Conservation (phyloP, 2,329 filamentous ascomycete species). For the Nannizziopsis barbatae region DNA sequence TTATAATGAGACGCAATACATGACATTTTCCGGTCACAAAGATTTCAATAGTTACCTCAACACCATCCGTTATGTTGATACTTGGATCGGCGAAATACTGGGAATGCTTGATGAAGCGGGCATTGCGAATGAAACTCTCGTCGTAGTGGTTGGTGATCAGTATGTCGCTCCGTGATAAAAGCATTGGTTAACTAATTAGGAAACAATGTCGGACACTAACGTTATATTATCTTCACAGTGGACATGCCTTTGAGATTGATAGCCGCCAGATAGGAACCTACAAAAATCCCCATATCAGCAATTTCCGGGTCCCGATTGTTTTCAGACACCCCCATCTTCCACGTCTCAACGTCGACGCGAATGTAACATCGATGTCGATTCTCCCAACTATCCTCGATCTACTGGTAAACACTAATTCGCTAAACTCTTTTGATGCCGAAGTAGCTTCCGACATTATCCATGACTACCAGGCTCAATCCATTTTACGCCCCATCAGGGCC, state of each 20-base stretch:
- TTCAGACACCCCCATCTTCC: constrained; percentile 38
- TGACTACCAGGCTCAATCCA: constrained; percentile 39
- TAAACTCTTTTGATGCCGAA: constrained; percentile 24
- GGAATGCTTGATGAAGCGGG: constrained; percentile 34
- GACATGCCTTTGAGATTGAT: constrained; percentile 36
- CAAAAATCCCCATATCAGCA: constrained; percentile 36
- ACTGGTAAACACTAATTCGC: constrained; percentile 31
- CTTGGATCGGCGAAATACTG: constrained; percentile 32
- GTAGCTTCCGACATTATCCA: constrained; percentile 33
- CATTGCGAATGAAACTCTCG: constrained; percentile 37
- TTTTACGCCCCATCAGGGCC: constrained; percentile 34
- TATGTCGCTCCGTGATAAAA: constrained; percentile 13
- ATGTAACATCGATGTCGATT: constrained; percentile 35
- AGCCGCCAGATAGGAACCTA: constrained; percentile 30
- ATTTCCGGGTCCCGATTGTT: constrained; percentile 36
- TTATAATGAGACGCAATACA: constrained; percentile 23
- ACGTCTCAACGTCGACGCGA: constrained; percentile 31
- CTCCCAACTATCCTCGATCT: constrained; percentile 39
- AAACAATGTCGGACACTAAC: not conserved
- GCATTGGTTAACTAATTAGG: no score
- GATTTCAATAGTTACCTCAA: constrained; percentile 37
- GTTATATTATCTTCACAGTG: constrained; percentile 18
- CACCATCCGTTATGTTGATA: constrained; percentile 31
- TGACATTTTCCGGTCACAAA: constrained; percentile 19
- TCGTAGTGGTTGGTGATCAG: constrained; percentile 40